Evolutionary conservation across 192 early-diverging fungal species (phyloP).

Genomic region (Entomortierella lignicola): DNA sequence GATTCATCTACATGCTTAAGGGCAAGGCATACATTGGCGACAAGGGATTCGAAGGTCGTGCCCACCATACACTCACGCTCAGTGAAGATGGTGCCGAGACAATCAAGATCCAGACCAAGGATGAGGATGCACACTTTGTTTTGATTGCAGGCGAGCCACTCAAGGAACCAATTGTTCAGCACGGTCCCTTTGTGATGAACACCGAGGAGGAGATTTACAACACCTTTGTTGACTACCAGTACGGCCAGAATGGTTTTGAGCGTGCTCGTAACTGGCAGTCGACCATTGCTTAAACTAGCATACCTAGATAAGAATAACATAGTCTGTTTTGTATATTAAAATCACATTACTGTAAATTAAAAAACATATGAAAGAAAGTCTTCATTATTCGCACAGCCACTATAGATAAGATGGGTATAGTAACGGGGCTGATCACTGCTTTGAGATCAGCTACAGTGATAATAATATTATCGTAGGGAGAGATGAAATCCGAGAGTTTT

Average conservation of each 20-base stretch:
- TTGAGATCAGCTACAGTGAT: no score
- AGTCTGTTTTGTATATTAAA: no score
- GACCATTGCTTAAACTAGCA: slow-evolving; percentile 38
- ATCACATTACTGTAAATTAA: no score
- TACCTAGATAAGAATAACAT: no score
- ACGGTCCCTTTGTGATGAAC: slow-evolving; percentile 80
- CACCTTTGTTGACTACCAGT: slow-evolving; percentile 69
- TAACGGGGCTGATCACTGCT: no score
- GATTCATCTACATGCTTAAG: slow-evolving; percentile 17
- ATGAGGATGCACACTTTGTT: slow-evolving; percentile 31
- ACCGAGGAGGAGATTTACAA: slow-evolving; percentile 62
- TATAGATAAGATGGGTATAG: no score
- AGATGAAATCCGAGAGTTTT: no score
- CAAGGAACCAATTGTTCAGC: slow-evolving; percentile 63
- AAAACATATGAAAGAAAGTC: no score
- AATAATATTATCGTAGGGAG: no score
- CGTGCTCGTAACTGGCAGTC: slow-evolving; percentile 62
- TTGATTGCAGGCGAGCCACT: slow-evolving; percentile 62
- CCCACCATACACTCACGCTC: slow-evolving; percentile 16
- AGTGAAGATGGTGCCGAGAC: slow-evolving; percentile 24
- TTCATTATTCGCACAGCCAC: no score
- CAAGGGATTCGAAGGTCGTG: slow-evolving; percentile 9
- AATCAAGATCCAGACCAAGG: slow-evolving; percentile 36
- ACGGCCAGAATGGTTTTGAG: slow-evolving; percentile 75
- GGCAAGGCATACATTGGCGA: slow-evolving; percentile 14